A percentile compares a stretch with the other conserved stretches of the same genome.
These are phyloP conservation scores for Crassisporium funariophilum DNA, from an alignment of 768 basidiomycete species.

Conservation along the genomic window DNA sequence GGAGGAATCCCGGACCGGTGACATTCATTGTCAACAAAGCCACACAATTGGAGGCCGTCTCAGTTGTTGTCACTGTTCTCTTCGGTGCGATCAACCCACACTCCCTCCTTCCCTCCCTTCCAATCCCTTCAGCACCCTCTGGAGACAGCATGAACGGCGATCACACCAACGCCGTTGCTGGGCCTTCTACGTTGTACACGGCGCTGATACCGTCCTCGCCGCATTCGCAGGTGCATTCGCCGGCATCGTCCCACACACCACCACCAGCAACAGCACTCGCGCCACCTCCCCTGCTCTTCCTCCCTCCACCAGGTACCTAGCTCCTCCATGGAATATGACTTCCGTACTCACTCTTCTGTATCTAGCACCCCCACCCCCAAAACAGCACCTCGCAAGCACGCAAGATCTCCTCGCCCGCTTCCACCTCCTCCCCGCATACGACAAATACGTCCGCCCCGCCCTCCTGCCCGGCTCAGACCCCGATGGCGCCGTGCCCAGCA, in stretches of 20 bases:
- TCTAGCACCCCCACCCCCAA: conserved; percentile 40
- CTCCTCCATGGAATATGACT: conserved; percentile 2
- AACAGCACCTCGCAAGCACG: conserved; percentile 66
- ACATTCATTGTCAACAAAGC: conserved; percentile 11
- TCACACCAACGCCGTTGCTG: conserved; percentile 60
- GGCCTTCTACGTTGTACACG: conserved; percentile 49
- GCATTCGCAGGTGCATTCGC: conserved; percentile 30
- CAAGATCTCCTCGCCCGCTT: conserved; percentile 79
- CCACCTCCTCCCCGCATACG: conserved; percentile 71
- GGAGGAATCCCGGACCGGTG: not conserved
- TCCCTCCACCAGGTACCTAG: conserved; percentile 43
- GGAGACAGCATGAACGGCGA: conserved; percentile 40
- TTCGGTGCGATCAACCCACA: too few species aligned
- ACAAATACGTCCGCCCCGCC: conserved; percentile 74
- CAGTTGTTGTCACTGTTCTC: conserved; percentile 19
- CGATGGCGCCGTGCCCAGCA: conserved; percentile 12
- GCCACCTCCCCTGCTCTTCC: conserved; percentile 38
- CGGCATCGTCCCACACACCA: conserved; percentile 23
- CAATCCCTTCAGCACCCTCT: conserved; percentile 23
- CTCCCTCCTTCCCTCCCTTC: conserved; percentile 21
- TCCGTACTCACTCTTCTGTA: not conserved
- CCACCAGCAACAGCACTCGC: too few species aligned
- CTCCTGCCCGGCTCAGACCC: conserved; percentile 21
- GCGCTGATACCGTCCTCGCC: conserved; percentile 28
- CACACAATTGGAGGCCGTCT: conserved; percentile 18